These are phyloP conservation scores for Chenopodium album DNA, from an alignment of 148 eudicot species.

Conservation along the genomic window DNA sequence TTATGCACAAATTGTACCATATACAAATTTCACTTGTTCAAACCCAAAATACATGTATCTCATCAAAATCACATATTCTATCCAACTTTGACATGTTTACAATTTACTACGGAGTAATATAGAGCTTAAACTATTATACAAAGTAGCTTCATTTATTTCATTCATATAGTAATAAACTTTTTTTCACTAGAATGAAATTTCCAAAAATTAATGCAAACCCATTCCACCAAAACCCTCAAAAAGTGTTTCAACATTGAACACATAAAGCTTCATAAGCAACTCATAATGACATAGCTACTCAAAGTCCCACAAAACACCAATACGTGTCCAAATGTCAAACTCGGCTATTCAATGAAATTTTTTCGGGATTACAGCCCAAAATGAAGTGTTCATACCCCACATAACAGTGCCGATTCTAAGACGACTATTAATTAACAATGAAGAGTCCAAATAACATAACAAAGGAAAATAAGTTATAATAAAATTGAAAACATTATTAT, in stretches of 20 bases:
- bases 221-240: background rate
- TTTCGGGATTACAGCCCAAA: no score
- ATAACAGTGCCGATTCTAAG: no score
- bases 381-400: no score
- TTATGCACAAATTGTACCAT: background rate
- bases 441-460: no score
- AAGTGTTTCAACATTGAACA: background rate
- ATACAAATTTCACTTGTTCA: background rate
- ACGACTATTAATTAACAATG: no score
- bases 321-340: no score
- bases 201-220: background rate
- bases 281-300: background rate
- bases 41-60: background rate
- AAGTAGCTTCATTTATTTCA: background rate
- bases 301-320: no score
- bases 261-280: slow-evolving; percentile 12
- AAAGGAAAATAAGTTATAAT: background rate
- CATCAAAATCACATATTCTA: background rate
- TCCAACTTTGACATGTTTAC: background rate
- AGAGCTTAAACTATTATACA: background rate
- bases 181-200: background rate
- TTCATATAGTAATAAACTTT: background rate
- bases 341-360: no score
- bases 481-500: background rate
- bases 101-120: background rate